Evolutionary conservation across 139 green algal genomes (phyloP).

Genomic region (Chlorella sp.): DNA sequence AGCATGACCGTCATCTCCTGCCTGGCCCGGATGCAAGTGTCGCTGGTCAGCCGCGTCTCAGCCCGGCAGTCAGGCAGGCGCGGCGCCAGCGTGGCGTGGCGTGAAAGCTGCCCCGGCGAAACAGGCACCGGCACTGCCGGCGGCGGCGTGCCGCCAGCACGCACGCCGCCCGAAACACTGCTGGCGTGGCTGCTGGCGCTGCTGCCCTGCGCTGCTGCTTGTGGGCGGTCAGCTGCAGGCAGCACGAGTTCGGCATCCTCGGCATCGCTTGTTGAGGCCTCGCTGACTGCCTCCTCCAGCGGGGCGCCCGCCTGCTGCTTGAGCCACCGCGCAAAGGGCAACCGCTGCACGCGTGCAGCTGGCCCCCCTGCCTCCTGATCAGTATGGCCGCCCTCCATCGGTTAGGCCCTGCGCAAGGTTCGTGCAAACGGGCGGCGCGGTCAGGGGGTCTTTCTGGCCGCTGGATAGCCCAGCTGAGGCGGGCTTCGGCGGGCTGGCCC

Average conservation of each 20-base stretch:
- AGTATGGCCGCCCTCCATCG: slow-evolving; percentile 16
- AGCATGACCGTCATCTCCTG: slow-evolving; percentile 48
- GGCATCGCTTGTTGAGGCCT: slow-evolving; percentile 18
- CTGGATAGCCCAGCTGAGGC: background rate
- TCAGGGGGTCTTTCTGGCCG: background rate
- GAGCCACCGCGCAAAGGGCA: slow-evolving; percentile 14
- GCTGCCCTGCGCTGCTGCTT: background rate
- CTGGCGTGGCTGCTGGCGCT: background rate
- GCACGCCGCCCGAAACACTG: background rate
- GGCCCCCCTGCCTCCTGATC: background rate
- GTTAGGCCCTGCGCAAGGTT: background rate
- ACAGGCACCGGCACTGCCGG: background rate
- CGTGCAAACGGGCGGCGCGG: background rate
- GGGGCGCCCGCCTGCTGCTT: slow-evolving; percentile 11
- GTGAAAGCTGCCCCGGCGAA: background rate
- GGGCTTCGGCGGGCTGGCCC: background rate
- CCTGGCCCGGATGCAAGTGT: background rate
- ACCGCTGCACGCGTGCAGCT: background rate
- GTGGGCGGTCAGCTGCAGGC: background rate
- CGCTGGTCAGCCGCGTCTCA: slow-evolving; percentile 29
- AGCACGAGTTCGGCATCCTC: background rate
- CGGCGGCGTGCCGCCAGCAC: background rate
- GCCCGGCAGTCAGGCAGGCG: slow-evolving; percentile 43
- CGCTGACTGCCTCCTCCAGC: slow-evolving; percentile 18
- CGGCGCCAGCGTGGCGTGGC: slow-evolving; percentile 1